Base-by-base conservation (phyloP, 1,284 basidiomycete species). In the Fistulinella cinereoalba region DNA sequence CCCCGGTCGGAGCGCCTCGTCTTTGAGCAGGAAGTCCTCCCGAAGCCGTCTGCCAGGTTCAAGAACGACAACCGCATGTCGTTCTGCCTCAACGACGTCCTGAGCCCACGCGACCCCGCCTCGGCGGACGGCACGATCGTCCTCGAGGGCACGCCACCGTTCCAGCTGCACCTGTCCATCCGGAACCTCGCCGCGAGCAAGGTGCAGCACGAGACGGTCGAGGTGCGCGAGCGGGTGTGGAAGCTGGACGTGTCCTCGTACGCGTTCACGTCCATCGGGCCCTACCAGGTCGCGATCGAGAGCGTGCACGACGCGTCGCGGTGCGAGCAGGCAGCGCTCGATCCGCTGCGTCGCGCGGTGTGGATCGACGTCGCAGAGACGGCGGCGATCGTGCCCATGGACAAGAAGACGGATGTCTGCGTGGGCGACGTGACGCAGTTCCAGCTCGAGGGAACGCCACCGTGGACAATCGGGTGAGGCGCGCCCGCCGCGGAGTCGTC, bases 341-440 rank as follows among this genome's bases (percentile, higher is more conserved):
- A 92, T 57, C 77, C 78, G n/a, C 73, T 81, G 49, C 71, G 71
- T 25, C 74, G 80, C 49, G 79, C 79, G 27, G 79, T 92, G 34
- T 83, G 83, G 77, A 76, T 92, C 21, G 92, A 97, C 54, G 93
- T 98, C 10, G 91, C 93, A 6, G 96, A 98, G 68, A 93, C 91
- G 2, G 96, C 96, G 8, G 84, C 91, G 9, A 95, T 99, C 50
- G 79, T 93, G 28, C 83, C 94, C 0, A 82, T 92, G 53, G 87
- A 88, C 54, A 73, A 85, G 37, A 78, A 84, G 41, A 75, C 76
- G 53, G 86, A 98, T 65, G 86, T 89, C 56, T 99, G 96, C 66
- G 88, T 93, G 9, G 96, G 95, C 22, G 95, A 98, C 57, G 77
- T 82, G 40, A 79, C 92, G 10, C 91, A 93, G 55, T 98, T 96